Evolutionary conservation across 306 rosid species (phyloP).

Genomic region (Mimosa pudica): DNA sequence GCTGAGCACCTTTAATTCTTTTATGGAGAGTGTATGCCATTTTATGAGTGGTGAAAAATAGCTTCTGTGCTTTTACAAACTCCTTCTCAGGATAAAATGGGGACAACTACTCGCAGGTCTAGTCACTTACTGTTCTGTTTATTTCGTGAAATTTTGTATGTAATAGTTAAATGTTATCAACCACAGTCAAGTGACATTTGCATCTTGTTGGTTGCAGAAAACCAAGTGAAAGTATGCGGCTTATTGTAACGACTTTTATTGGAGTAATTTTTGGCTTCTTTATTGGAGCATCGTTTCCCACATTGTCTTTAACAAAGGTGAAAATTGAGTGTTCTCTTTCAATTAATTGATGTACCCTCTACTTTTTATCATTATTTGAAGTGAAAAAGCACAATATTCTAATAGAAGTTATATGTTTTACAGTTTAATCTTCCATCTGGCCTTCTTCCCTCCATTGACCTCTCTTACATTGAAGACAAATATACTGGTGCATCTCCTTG

Average conservation of each 20-base stretch:
- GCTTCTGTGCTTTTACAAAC: slow-evolving; percentile 44
- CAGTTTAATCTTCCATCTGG: slow-evolving; percentile 81
- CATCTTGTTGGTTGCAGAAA: slow-evolving; percentile 67
- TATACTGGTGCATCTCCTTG: slow-evolving; percentile 44
- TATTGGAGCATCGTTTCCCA: slow-evolving; percentile 83
- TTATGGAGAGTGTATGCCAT: slow-evolving; percentile 40
- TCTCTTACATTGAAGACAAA: slow-evolving; percentile 49
- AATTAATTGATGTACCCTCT: slow-evolving; percentile 16
- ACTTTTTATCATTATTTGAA: slow-evolving; percentile 19
- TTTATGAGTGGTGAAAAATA: slow-evolving; percentile 49
- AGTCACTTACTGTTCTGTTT: slow-evolving; percentile 26
- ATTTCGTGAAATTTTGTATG: slow-evolving; percentile 9
- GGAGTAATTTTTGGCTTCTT: slow-evolving; percentile 89
- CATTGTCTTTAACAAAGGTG: slow-evolving; percentile 82
- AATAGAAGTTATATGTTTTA: slow-evolving; percentile 31
- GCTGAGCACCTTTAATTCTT: slow-evolving; percentile 33
- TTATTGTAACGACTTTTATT: slow-evolving; percentile 73
- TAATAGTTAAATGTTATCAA: slow-evolving; percentile 26
- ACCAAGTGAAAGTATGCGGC: slow-evolving; percentile 85
- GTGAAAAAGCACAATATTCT: slow-evolving; percentile 36
- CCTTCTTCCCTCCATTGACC: slow-evolving; percentile 66
- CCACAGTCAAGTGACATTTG: slow-evolving; percentile 30
- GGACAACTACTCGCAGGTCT: slow-evolving; percentile 80
- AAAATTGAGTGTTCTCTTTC: slow-evolving; percentile 18
- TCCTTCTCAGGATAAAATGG: slow-evolving; percentile 65